phyloP scores from a whole-genome alignment of 2,329 filamentous ascomycete genomes.

The Emergomyces africanus region DNA sequence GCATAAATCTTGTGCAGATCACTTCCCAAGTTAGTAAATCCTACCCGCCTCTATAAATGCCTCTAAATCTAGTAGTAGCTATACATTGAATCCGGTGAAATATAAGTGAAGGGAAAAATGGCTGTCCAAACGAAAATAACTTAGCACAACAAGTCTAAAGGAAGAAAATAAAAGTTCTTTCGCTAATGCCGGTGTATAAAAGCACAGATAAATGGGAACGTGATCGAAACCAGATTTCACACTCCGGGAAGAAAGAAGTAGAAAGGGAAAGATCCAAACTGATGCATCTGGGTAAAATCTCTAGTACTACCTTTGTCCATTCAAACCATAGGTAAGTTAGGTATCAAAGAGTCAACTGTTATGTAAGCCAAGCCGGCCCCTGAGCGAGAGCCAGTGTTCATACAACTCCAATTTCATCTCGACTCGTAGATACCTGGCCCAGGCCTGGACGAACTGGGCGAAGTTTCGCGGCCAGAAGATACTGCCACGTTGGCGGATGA shows the following conservation, averaged over 20 bases:
- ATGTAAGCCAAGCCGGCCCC: slow-evolving; percentile 36
- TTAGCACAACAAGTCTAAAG: not conserved
- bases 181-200: not conserved
- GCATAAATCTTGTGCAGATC: not conserved
- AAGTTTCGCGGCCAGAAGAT: slow-evolving; percentile 42
- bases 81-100: not conserved
- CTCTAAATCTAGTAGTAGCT: not conserved
- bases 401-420: slow-evolving; percentile 47
- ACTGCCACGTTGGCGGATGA: slow-evolving; percentile 35
- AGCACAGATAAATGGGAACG: not conserved
- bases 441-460: slow-evolving; percentile 38
- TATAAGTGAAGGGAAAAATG: not conserved
- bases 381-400: slow-evolving; percentile 42
- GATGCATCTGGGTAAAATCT: not conserved
- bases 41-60: not conserved
- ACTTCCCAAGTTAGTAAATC: not conserved
- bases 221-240: not conserved
- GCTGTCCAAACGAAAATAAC: not conserved
- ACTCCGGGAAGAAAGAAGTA: not conserved
- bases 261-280: not conserved
- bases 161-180: not conserved
- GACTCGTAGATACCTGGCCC: slow-evolving; percentile 41
- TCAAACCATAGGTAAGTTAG: too few species aligned
- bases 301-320: not conserved
- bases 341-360: slow-evolving; percentile 5